Evolutionary conservation across 2,329 filamentous ascomycete genomes (phyloP).

Genomic region (Lachnellula cervina): DNA sequence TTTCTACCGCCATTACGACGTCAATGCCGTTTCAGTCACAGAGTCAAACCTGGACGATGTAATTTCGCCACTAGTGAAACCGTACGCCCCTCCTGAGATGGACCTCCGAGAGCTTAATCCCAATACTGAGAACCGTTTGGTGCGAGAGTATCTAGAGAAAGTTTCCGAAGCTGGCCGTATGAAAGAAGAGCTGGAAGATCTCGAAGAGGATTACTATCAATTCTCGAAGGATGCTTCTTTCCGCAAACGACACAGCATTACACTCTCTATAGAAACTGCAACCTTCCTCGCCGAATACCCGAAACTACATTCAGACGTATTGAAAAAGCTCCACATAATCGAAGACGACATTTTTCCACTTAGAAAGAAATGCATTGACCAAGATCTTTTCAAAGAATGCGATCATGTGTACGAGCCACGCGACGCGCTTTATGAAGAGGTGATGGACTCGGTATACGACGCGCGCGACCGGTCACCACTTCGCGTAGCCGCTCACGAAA

Average conservation of each 20-base stretch:
- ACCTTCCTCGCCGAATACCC: slow-evolving; percentile 18
- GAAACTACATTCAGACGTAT: slow-evolving; percentile 9
- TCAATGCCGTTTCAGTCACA: not conserved
- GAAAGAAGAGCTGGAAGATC: slow-evolving; percentile 9
- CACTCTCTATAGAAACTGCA: slow-evolving; percentile 7
- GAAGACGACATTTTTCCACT: slow-evolving; percentile 18
- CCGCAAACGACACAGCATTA: slow-evolving; percentile 12
- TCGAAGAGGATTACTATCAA: slow-evolving; percentile 9
- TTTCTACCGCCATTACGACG: slow-evolving; percentile 17
- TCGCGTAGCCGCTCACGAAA: slow-evolving; percentile 9
- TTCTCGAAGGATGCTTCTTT: slow-evolving; percentile 13
- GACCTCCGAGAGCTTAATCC: not conserved
- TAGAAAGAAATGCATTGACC: slow-evolving; percentile 16
- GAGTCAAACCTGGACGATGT: slow-evolving; percentile 9
- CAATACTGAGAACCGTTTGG: slow-evolving; percentile 2
- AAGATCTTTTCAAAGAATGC: slow-evolving; percentile 14
- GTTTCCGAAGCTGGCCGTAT: slow-evolving; percentile 4
- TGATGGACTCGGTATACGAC: slow-evolving; percentile 20
- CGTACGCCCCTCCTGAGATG: slow-evolving; percentile 1
- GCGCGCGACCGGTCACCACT: slow-evolving; percentile 17
- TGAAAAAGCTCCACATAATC: slow-evolving; percentile 11
- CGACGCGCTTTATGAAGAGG: slow-evolving; percentile 19
- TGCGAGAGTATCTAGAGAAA: slow-evolving; percentile 8
- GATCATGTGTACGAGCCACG: slow-evolving; percentile 20
- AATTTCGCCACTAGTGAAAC: slow-evolving; percentile 14